Evolutionary conservation across 2,329 filamentous ascomycete genomes (phyloP).

Genomic region (Cladophialophora bantiana): DNA sequence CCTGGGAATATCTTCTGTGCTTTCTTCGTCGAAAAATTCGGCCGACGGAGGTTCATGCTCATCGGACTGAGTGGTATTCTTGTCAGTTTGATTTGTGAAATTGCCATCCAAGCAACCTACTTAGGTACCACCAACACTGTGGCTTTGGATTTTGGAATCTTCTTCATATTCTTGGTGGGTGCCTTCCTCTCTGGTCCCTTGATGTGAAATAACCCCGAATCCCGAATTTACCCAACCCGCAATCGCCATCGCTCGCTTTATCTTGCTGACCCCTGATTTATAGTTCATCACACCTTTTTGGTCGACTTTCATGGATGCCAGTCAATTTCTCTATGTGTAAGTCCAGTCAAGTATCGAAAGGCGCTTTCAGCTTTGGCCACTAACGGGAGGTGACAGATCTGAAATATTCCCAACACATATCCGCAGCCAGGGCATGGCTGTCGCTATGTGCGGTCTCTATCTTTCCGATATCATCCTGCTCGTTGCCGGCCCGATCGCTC

Average conservation of each 20-base stretch:
- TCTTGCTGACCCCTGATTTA: not conserved
- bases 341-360: slow-evolving; percentile 48
- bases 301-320: slow-evolving; percentile 51
- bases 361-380: slow-evolving; percentile 42
- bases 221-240: not conserved
- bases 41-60: slow-evolving; percentile 53
- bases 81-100: slow-evolving; percentile 51
- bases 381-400: slow-evolving; percentile 40
- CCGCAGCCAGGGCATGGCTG: slow-evolving; percentile 37
- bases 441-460: slow-evolving; percentile 43
- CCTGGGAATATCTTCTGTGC: slow-evolving; percentile 52
- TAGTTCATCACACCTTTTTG: slow-evolving; percentile 36
- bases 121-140: slow-evolving; percentile 46
- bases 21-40: slow-evolving; percentile 49
- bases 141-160: slow-evolving; percentile 49
- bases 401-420: slow-evolving; percentile 39
- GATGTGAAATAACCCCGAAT: not conserved
- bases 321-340: slow-evolving; percentile 55
- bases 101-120: slow-evolving; percentile 47
- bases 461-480: slow-evolving; percentile 48
- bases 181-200: slow-evolving; percentile 37
- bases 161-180: slow-evolving; percentile 52
- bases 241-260: not conserved
- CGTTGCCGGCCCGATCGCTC: slow-evolving; percentile 45
- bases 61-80: slow-evolving; percentile 52